phyloP scores from a whole-genome alignment of 176 grass and related monocot genomes.

The Carex littledalei region DNA sequence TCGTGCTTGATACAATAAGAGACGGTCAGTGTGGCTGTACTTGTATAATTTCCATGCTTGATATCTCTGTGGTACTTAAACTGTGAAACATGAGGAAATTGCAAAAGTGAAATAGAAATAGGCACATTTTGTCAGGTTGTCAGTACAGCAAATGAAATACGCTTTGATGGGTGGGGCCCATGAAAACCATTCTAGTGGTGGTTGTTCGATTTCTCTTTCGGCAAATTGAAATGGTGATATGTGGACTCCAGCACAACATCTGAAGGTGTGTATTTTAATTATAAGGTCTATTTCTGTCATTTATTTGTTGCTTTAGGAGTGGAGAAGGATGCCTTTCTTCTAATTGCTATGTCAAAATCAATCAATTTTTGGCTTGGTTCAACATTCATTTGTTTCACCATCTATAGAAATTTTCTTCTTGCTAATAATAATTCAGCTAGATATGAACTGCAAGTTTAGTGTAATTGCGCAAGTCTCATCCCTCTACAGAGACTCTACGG shows the following conservation, averaged over 20 bases:
- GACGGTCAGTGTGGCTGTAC: background rate
- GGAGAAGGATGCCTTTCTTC: background rate
- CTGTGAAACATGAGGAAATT: no score
- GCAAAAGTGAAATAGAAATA: no score
- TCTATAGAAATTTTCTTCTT: background rate
- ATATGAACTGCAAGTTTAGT: no score
- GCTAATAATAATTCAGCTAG: background rate
- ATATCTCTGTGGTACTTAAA: background rate
- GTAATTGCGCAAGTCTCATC: no score
- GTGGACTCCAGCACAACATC: background rate
- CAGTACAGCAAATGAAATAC: background rate
- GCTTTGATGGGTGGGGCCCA: background rate
- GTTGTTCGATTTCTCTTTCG: background rate
- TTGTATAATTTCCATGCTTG: background rate
- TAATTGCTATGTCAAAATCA: constrained; percentile 3
- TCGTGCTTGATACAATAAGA: background rate
- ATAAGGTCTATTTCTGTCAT: background rate
- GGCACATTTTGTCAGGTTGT: background rate
- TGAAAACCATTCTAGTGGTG: background rate
- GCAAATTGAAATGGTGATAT: background rate
- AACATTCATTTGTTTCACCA: background rate
- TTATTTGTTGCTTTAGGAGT: background rate
- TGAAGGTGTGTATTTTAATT: background rate
- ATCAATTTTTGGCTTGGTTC: background rate
- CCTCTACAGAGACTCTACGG: no score